A percentile compares a stretch with the other conserved stretches of the same genome.
Conservation (phyloP, 164 flowering plant genomes). For the Annona squamosa region DNA sequence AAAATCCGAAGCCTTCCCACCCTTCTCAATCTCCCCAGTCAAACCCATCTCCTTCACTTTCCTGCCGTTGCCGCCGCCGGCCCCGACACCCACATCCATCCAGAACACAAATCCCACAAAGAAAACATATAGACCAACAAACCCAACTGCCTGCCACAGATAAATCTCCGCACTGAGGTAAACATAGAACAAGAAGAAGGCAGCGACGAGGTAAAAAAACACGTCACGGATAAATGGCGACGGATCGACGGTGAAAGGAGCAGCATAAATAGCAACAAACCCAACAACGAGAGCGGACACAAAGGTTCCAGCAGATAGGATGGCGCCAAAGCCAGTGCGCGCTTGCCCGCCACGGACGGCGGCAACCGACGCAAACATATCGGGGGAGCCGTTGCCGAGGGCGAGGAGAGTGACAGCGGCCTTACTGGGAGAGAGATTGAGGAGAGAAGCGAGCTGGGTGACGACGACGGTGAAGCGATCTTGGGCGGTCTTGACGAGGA, state of each 20-base stretch:
- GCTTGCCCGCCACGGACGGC: conserved; percentile 71
- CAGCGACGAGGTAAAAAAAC: conserved; percentile 67
- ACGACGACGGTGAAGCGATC: conserved; percentile 75
- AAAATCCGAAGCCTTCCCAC: conserved; percentile 13
- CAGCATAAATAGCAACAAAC: conserved; percentile 80
- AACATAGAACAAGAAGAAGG: conserved; percentile 60
- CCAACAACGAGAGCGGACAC: conserved; percentile 93
- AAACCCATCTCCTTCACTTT: conserved; percentile 17
- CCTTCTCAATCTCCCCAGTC: conserved; percentile 20
- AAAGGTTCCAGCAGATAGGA: conserved; percentile 79
- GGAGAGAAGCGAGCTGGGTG: conserved; percentile 49
- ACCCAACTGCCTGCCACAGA: conserved; percentile 91
- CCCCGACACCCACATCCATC: conserved; percentile 72
- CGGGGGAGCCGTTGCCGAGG: conserved; percentile 93
- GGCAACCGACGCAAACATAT: conserved; percentile 77
- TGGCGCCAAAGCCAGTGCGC: conserved; percentile 85
- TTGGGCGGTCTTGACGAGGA: conserved; percentile 81
- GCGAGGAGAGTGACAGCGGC: conserved; percentile 96
- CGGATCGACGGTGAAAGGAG: conserved; percentile 65
- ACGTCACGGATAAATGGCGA: conserved; percentile 78
- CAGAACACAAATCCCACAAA: conserved; percentile 93
- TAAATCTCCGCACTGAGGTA: conserved; percentile 84
- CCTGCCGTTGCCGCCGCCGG: conserved; percentile 10
- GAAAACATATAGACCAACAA: conserved; percentile 79
- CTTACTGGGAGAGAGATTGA: conserved; percentile 68